Evolutionary conservation across 148 eudicot genomes (phyloP).

Genomic region (Rhododendron vialii): DNA sequence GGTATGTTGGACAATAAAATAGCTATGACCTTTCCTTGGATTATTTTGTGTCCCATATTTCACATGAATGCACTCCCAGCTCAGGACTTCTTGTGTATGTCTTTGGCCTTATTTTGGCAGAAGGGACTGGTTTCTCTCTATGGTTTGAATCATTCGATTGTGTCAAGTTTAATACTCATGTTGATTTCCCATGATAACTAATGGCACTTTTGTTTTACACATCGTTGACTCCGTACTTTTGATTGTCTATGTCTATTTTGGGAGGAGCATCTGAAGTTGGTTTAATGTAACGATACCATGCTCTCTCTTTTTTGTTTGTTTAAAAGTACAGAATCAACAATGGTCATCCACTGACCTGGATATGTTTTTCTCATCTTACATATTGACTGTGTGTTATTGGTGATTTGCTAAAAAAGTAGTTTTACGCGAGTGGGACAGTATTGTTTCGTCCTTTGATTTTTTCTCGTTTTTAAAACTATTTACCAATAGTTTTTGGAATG

Average conservation of each 20-base stretch:
- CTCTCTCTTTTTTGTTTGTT: background rate
- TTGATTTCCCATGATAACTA: background rate
- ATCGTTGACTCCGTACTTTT: background rate
- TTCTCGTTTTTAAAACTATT: background rate
- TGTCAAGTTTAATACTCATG: background rate
- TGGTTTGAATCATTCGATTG: background rate
- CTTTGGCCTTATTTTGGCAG: background rate
- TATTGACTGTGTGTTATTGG: background rate
- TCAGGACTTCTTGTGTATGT: background rate
- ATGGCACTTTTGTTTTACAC: background rate
- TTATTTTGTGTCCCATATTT: background rate
- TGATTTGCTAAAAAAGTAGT: background rate
- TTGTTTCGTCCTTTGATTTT: background rate
- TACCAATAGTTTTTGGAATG: background rate
- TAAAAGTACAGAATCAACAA: background rate
- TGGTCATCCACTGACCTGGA: background rate
- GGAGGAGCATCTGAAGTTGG: background rate
- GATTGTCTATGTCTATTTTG: background rate
- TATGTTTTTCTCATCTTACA: background rate
- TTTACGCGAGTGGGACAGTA: background rate
- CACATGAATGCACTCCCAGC: background rate
- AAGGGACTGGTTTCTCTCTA: background rate
- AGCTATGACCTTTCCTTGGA: background rate
- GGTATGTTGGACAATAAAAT: conserved; percentile 31
- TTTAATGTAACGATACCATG: background rate